Evolutionary conservation across 495 filamentous ascomycete genomes (phyloP).

Genomic region (Cenococcum geophilum): DNA sequence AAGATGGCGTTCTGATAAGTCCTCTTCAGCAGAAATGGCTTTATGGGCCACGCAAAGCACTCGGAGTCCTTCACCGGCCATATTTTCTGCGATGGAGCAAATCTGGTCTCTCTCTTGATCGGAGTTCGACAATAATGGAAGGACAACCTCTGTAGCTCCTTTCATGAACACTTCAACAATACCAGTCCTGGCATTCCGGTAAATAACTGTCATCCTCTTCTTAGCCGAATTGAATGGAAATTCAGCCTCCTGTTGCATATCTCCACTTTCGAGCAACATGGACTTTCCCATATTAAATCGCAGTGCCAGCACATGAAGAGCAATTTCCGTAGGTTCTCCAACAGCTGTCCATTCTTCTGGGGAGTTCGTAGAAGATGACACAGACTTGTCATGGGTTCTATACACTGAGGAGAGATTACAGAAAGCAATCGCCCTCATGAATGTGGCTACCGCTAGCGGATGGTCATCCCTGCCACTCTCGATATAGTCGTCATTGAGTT

Average conservation of each 20-base stretch:
- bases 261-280: conserved; percentile 41
- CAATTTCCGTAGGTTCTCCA: conserved; percentile 53
- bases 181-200: conserved; percentile 34
- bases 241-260: conserved; percentile 43
- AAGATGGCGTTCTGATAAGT: conserved; percentile 40
- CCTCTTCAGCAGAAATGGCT: conserved; percentile 25
- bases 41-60: conserved; percentile 51
- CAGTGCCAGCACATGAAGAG: conserved; percentile 47
- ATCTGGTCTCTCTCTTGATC: conserved; percentile 37
- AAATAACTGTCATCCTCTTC: conserved; percentile 54
- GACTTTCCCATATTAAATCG: conserved; percentile 45
- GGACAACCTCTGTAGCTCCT: conserved; percentile 51
- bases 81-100: conserved; percentile 42
- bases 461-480: conserved; percentile 15
- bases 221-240: conserved; percentile 54
- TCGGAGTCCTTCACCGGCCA: conserved; percentile 53
- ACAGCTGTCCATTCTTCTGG: conserved; percentile 41
- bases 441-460: conserved; percentile 31
- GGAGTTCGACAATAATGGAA: conserved; percentile 43
- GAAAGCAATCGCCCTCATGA: conserved; percentile 33
- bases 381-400: not conserved
- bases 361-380: not conserved
- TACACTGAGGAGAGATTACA: conserved; percentile 31
- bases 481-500: conserved; percentile 19
- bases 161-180: conserved; percentile 48